Conservation (phyloP, 306 rosid genomes). For the Prunus fruticosa region DNA sequence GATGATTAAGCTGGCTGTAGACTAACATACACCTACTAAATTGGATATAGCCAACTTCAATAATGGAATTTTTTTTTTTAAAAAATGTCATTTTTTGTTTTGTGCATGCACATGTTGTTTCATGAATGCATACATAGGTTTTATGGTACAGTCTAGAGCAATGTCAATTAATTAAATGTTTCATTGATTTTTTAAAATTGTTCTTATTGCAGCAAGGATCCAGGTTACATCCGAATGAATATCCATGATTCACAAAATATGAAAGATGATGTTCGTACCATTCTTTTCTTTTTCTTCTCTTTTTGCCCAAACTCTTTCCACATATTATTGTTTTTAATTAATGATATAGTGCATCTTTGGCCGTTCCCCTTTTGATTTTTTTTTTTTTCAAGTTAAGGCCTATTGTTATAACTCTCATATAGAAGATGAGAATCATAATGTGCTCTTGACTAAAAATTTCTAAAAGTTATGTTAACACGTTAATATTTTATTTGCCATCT, state of each 20-base stretch:
- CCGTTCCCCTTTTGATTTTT: background rate
- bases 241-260: slow-evolving; percentile 54
- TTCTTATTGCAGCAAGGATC: slow-evolving; percentile 79
- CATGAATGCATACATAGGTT: background rate
- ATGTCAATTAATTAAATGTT: background rate
- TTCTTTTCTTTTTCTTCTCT: background rate
- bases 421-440: background rate
- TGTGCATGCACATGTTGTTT: background rate
- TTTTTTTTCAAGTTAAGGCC: background rate
- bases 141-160: background rate
- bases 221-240: slow-evolving; percentile 80
- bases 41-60: background rate
- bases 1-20: background rate
- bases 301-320: background rate
- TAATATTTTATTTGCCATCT: slow-evolving; percentile 1
- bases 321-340: background rate
- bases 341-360: background rate
- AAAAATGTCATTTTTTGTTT: background rate
- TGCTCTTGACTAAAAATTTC: background rate
- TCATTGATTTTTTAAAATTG: slow-evolving; percentile 1
- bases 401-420: background rate
- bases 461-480: slow-evolving; percentile 17
- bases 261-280: slow-evolving; percentile 81
- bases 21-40: background rate
- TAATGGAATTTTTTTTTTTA: no score